Conservation (phyloP, 169 alveolate species). For the Toxoplasma gondii region DNA sequence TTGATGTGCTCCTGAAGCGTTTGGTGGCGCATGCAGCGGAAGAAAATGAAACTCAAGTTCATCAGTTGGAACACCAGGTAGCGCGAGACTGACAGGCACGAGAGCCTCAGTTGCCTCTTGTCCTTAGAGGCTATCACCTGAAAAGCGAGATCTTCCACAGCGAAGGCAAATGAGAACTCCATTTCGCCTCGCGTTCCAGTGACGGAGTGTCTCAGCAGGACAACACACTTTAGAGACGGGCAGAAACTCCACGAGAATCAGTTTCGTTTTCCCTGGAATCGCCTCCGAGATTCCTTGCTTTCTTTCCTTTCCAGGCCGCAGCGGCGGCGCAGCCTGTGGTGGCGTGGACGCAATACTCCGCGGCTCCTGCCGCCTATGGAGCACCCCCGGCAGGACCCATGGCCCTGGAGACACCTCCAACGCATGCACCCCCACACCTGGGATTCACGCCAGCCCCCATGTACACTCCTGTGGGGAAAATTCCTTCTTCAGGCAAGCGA, state of each 20-base stretch:
- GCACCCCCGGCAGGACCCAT: not conserved
- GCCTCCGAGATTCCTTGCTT: not conserved
- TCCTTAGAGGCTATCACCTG: too few species aligned
- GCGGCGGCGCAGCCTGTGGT: not conserved
- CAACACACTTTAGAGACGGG: too few species aligned
- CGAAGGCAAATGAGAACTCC: too few species aligned
- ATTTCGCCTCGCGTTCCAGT: too few species aligned
- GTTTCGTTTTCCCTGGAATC: too few species aligned
- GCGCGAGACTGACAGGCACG: not conserved
- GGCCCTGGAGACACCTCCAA: slow-evolving; percentile 1
- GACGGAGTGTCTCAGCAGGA: too few species aligned
- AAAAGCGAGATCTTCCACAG: too few species aligned
- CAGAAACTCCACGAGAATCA: too few species aligned
- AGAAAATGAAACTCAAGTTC: slow-evolving; percentile 35
- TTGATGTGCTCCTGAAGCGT: slow-evolving; percentile 42
- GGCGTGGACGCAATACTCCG: slow-evolving; percentile 2
- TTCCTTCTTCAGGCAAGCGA: not conserved
- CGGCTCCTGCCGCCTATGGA: slow-evolving; percentile 3
- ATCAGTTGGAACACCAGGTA: slow-evolving; percentile 39
- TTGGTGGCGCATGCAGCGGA: slow-evolving; percentile 50
- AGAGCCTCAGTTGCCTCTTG: too few species aligned
- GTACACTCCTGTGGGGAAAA: not conserved
- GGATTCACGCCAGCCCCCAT: slow-evolving; percentile 35
- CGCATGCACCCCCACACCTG: slow-evolving; percentile 2
- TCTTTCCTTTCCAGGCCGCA: not conserved